Evolutionary conservation across 768 basidiomycete genomes (phyloP).

Genomic region (Rhizopogon vesiculosus): DNA sequence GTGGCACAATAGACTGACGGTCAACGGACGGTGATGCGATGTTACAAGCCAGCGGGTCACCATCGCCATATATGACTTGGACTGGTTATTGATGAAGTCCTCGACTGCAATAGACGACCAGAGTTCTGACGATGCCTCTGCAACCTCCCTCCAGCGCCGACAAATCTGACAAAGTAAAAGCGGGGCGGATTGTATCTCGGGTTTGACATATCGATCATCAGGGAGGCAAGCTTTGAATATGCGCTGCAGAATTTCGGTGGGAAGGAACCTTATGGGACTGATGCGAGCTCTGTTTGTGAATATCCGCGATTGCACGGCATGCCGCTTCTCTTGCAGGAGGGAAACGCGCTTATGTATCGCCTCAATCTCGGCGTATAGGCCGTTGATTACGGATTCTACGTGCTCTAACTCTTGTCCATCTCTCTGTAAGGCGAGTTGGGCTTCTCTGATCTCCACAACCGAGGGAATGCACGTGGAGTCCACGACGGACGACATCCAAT

Average conservation of each 20-base stretch:
- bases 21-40: slow-evolving; percentile 17
- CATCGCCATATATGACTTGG: slow-evolving; percentile 22
- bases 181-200: slow-evolving; percentile 18
- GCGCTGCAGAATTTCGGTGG: slow-evolving; percentile 27
- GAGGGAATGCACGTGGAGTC: not conserved
- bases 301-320: slow-evolving; percentile 10
- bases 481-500: not conserved
- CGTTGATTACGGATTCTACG: not conserved
- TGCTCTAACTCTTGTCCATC: not conserved
- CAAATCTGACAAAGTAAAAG: slow-evolving; percentile 29
- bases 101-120: slow-evolving; percentile 22
- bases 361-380: not conserved
- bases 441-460: not conserved
- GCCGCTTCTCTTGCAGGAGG: slow-evolving; percentile 16
- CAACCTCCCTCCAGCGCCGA: slow-evolving; percentile 26
- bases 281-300: slow-evolving; percentile 20
- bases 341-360: not conserved
- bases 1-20: slow-evolving; percentile 9
- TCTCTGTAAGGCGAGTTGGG: not conserved
- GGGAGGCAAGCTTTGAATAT: slow-evolving; percentile 25
- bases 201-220: slow-evolving; percentile 16
- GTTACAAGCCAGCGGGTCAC: slow-evolving; percentile 17
- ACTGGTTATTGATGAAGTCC: too few species aligned
- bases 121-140: slow-evolving; percentile 23
- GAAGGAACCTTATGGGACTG: slow-evolving; percentile 23